These are phyloP conservation scores for Pythium scleroteichum DNA, from an alignment of 352 stramenopile species.

Conservation along the genomic window DNA sequence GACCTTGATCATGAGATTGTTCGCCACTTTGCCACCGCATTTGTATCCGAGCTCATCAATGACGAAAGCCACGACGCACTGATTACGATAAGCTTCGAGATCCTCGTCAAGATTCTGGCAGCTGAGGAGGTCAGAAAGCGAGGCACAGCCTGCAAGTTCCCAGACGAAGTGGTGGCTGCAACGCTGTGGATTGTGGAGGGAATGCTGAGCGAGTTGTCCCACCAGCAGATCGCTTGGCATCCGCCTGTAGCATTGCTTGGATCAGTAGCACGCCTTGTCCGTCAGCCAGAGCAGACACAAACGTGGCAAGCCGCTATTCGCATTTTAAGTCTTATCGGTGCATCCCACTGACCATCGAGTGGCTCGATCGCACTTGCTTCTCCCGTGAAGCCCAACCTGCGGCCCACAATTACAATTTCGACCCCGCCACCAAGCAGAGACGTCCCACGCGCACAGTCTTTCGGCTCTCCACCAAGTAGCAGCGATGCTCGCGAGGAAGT, in stretches of 20 bases:
- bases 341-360: slow-evolving; percentile 14
- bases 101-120: slow-evolving; percentile 31
- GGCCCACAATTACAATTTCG: slow-evolving; percentile 11
- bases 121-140: slow-evolving; percentile 16
- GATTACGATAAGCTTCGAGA: slow-evolving; percentile 35
- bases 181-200: slow-evolving; percentile 45
- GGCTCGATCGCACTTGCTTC: not conserved
- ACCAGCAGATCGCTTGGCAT: slow-evolving; percentile 28
- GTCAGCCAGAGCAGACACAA: slow-evolving; percentile 30
- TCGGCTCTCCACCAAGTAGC: slow-evolving; percentile 9
- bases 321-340: slow-evolving; percentile 42
- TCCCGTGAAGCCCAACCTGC: not conserved
- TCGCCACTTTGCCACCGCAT: slow-evolving; percentile 14
- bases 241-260: slow-evolving; percentile 36
- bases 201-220: slow-evolving; percentile 35
- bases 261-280: slow-evolving; percentile 38
- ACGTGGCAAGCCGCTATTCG: slow-evolving; percentile 45
- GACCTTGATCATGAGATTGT: not conserved
- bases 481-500: not conserved
- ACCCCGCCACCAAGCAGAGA: not conserved
- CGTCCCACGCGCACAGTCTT: not conserved
- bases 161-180: slow-evolving; percentile 27
- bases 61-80: not conserved
- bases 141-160: not conserved
- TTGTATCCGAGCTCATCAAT: slow-evolving; percentile 14